Evolutionary conservation across 495 filamentous ascomycete species (phyloP).

Genomic region (Saxophila tyrrhenica): DNA sequence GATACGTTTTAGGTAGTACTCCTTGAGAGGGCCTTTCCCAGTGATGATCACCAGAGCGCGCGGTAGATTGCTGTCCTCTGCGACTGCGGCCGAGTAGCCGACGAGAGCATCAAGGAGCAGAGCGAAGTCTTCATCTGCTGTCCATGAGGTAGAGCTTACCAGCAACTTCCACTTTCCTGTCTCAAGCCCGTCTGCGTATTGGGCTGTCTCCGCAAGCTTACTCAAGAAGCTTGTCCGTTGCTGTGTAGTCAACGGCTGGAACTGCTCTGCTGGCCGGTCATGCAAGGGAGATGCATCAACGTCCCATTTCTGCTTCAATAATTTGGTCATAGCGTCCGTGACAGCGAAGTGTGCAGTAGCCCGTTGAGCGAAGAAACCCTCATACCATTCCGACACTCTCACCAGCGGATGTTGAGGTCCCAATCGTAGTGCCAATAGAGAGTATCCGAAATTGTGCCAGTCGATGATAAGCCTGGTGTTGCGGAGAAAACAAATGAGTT

Average conservation of each 20-base stretch:
- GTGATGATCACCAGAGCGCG: constrained; percentile 79
- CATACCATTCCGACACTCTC: constrained; percentile 60
- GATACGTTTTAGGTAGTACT: constrained; percentile 59
- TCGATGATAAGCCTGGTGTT: constrained; percentile 79
- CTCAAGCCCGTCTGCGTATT: constrained; percentile 40
- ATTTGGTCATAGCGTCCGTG: constrained; percentile 70
- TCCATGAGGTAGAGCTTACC: constrained; percentile 92
- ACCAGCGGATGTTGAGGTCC: constrained; percentile 61
- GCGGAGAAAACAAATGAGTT: constrained; percentile 61
- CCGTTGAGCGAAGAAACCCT: constrained; percentile 53
- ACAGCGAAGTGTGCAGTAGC: constrained; percentile 75
- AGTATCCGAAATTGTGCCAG: constrained; percentile 99
- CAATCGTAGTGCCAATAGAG: constrained; percentile 69
- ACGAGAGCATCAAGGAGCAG: constrained; percentile 77
- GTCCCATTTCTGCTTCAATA: constrained; percentile 52
- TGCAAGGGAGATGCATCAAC: constrained; percentile 58
- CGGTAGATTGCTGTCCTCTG: constrained; percentile 35
- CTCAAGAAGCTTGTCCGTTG: constrained; percentile 48
- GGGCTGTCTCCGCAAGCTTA: constrained; percentile 28
- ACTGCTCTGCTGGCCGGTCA: constrained; percentile 75
- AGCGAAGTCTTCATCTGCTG: constrained; percentile 88
- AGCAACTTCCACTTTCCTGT: constrained; percentile 50
- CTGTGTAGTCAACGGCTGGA: constrained; percentile 51
- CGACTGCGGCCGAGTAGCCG: constrained; percentile 45
- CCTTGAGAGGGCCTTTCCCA: constrained; percentile 77